These are phyloP conservation scores for Rhynchosporium agropyri DNA, from an alignment of 2,329 filamentous ascomycete genomes.

Conservation along the genomic window DNA sequence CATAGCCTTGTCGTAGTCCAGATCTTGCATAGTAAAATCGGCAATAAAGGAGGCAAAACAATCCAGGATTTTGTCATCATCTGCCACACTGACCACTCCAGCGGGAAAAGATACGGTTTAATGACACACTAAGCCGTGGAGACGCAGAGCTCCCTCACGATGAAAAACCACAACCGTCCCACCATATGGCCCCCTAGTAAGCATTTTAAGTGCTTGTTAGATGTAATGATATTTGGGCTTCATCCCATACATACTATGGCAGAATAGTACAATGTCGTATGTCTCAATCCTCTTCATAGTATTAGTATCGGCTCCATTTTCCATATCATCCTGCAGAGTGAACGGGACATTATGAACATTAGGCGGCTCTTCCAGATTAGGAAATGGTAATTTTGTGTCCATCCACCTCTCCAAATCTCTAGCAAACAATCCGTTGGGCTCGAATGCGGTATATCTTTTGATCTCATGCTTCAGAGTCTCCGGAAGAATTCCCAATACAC, in stretches of 20 bases:
- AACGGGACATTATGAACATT: slow-evolving; percentile 49
- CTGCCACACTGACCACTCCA: slow-evolving; percentile 47
- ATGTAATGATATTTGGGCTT: slow-evolving; percentile 51
- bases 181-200: slow-evolving; percentile 45
- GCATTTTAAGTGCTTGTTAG: slow-evolving; percentile 51
- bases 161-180: slow-evolving; percentile 59
- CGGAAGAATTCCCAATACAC: slow-evolving; percentile 55
- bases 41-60: slow-evolving; percentile 56
- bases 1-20: slow-evolving; percentile 39
- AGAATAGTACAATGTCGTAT: slow-evolving; percentile 62
- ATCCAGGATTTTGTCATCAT: slow-evolving; percentile 52
- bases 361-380: slow-evolving; percentile 45
- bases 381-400: slow-evolving; percentile 45
- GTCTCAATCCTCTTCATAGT: slow-evolving; percentile 41
- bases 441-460: slow-evolving; percentile 55
- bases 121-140: slow-evolving; percentile 54
- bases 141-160: slow-evolving; percentile 48
- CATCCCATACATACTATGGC: slow-evolving; percentile 67
- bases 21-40: slow-evolving; percentile 47
- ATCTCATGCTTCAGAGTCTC: slow-evolving; percentile 47
- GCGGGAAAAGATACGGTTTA: slow-evolving; percentile 50
- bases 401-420: slow-evolving; percentile 49
- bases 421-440: slow-evolving; percentile 45
- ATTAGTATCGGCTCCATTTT: slow-evolving; percentile 29
- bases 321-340: slow-evolving; percentile 37